Percentiles rank a stretch among this genome's conserved stretches.
Evolutionary conservation across 192 early-diverging fungal species (phyloP).

Genomic region (Coemansia sp.): DNA sequence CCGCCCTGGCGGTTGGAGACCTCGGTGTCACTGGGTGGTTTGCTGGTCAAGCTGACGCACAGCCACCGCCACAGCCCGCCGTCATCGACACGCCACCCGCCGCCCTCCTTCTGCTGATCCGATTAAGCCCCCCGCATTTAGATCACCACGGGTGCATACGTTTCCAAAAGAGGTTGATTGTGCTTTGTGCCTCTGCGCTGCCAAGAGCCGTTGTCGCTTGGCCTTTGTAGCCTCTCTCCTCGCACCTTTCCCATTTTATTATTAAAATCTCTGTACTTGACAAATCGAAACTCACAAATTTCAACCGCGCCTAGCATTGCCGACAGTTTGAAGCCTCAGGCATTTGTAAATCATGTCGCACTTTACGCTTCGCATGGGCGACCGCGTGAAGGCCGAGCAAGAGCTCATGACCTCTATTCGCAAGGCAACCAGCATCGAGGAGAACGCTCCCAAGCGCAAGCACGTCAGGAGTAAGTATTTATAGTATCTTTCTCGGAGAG

Average conservation of each 20-base stretch:
- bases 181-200: background rate
- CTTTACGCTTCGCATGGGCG: conserved; percentile 59
- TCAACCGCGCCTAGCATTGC: background rate
- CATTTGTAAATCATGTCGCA: conserved; percentile 13
- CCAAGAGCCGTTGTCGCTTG: background rate
- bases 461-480: conserved; percentile 65
- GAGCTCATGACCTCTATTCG: conserved; percentile 84
- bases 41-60: background rate
- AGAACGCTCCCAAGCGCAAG: conserved; percentile 96
- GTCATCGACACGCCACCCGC: background rate
- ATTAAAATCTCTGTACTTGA: background rate
- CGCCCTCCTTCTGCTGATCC: background rate
- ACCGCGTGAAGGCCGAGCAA: conserved; percentile 75
- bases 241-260: background rate
- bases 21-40: conserved; percentile 3
- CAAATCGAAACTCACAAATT: background rate
- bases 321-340: background rate
- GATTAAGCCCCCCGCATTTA: conserved; percentile 2
- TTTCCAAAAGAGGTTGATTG: background rate
- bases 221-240: background rate
- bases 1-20: background rate
- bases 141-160: background rate
- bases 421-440: conserved; percentile 86
- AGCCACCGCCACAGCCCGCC: background rate
- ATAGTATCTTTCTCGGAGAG: background rate